These are phyloP conservation scores for Phtheirospermum japonicum DNA, from an alignment of 257 asterid species.

Conservation along the genomic window DNA sequence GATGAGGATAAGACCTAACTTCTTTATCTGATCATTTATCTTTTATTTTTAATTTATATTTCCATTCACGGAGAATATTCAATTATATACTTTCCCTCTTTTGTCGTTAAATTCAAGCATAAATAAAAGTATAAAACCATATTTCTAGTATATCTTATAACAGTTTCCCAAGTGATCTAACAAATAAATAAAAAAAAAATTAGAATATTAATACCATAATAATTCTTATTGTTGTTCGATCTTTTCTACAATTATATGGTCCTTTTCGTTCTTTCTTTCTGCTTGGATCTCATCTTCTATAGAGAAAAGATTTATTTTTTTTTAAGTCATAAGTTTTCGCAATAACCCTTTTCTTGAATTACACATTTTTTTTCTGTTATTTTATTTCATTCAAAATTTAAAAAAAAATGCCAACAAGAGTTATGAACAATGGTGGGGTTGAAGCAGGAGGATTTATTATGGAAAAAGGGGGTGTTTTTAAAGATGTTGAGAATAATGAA, in stretches of 20 bases:
- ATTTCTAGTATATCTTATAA: background rate
- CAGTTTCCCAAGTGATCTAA: too few species aligned
- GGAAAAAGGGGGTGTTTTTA: slow-evolving; percentile 26
- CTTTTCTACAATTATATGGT: too few species aligned
- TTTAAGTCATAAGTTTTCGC: too few species aligned
- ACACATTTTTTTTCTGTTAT: too few species aligned
- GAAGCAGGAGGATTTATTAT: background rate
- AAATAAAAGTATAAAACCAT: slow-evolving; percentile 3
- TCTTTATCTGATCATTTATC: slow-evolving; percentile 19
- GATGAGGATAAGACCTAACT: slow-evolving; percentile 59
- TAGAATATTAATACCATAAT: too few species aligned
- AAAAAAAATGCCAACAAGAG: slow-evolving; percentile 34
- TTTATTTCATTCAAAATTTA: background rate
- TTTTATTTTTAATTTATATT: background rate
- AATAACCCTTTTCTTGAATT: slow-evolving; percentile 16
- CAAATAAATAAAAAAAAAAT: too few species aligned
- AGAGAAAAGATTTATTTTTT: too few species aligned
- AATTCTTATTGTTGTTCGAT: too few species aligned
- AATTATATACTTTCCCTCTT: slow-evolving; percentile 24
- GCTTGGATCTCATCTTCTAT: too few species aligned
- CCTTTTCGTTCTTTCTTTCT: too few species aligned
- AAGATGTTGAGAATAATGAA: slow-evolving; percentile 11
- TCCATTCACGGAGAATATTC: slow-evolving; percentile 34
- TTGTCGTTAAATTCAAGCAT: slow-evolving; percentile 28
- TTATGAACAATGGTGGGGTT: slow-evolving; percentile 32